Evolutionary conservation across 768 basidiomycete genomes (phyloP), one percentile per base, ranked within the genome.

Genomic region (Calocybe gangraenosa): DNA sequence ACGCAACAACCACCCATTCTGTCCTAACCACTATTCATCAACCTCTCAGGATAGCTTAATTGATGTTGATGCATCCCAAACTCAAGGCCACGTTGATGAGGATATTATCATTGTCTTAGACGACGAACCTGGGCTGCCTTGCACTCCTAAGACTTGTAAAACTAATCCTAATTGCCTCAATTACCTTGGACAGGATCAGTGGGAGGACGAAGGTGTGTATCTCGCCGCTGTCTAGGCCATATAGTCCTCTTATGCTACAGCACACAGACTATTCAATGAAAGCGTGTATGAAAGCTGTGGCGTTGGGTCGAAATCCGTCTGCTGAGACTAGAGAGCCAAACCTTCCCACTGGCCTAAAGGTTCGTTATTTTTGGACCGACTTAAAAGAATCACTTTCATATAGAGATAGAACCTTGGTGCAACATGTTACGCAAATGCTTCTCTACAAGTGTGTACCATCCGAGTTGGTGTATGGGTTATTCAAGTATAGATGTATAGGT

Each of bases 361-460:
- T 87, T 57, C 14, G 67, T 46, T 13, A 42, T 25, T 25, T 34
- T 22, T 44, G 34, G 34, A n/a, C 6, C 17, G 34, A 5, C 17
- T 14, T n/a, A 35, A 31, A 8, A 8, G 14, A 31, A 8, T 8
- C 30, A 14, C 14, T 14, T 37, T 44, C n/a, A 35, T 55, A 22
- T 33, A 18, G 19, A 11, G n/a, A 1, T 20, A 93, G 92, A 97
- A 98, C 61, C 78, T 98, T 15, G 95, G 95, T 3, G 94, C 94
- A 14, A 97, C 95, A 3, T 98, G 95, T 61, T 98, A 97, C 55
- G 93, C 91, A 49, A 96, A 96, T 62, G 92, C 92, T 15, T 96
- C 88, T 50, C 74, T 98, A 36, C 94, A 98, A 69, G 91, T 86
- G 55, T 30, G 59, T 57, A 25, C 25, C 25, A 25, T 15, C 28